These are phyloP conservation scores for Stromatinia cepivora DNA, from an alignment of 2,329 filamentous ascomycete species.

Conservation along the genomic window DNA sequence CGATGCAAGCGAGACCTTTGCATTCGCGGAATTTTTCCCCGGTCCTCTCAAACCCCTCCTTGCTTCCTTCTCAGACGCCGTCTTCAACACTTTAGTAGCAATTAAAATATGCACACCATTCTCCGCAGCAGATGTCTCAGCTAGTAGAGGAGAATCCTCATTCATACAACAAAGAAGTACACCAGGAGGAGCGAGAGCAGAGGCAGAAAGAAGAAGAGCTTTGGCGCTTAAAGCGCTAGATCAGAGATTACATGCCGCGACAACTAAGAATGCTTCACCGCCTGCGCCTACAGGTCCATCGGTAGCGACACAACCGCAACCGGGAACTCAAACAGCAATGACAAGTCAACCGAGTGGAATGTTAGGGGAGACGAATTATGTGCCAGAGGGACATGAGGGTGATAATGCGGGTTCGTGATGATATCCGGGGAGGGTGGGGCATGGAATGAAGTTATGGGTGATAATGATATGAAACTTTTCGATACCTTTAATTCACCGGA, in stretches of 20 bases:
- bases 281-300: constrained; percentile 51
- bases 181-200: constrained; percentile 74
- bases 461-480: neutral
- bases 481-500: neutral
- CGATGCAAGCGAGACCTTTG: constrained; percentile 94
- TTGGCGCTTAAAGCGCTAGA: constrained; percentile 89
- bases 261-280: constrained; percentile 50
- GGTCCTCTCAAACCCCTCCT: constrained; percentile 77
- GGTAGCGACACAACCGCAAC: constrained; percentile 57
- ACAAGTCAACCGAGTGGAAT: constrained; percentile 39
- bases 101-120: constrained; percentile 83
- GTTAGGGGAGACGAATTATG: constrained; percentile 70
- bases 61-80: constrained; percentile 66
- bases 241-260: constrained; percentile 85
- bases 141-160: constrained; percentile 61
- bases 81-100: constrained; percentile 75
- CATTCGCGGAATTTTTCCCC: constrained; percentile 94
- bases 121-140: constrained; percentile 74
- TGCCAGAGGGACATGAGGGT: constrained; percentile 58
- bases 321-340: constrained; percentile 53
- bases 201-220: constrained; percentile 86
- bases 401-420: neutral
- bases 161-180: constrained; percentile 46
- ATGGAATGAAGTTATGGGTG: neutral
- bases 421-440: neutral